Conservation (phyloP, 2,329 filamentous ascomycete genomes). For the Cryphonectria naterciae region DNA sequence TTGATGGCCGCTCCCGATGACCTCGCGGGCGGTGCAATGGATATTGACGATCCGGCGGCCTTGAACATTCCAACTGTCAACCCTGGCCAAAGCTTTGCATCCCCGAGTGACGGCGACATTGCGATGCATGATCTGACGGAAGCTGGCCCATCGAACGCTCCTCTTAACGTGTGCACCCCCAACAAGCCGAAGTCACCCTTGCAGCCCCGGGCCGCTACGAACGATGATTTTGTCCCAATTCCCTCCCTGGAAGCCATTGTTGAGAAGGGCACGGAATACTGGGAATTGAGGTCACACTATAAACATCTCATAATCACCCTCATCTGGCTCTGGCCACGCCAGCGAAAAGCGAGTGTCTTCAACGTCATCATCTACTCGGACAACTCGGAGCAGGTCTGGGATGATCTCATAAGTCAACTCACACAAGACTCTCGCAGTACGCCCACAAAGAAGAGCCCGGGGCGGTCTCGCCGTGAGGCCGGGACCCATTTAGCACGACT, state of each 20-base stretch:
- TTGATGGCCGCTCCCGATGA: slow-evolving; percentile 14
- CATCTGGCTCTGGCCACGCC: slow-evolving; percentile 17
- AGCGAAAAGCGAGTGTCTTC: slow-evolving; percentile 17
- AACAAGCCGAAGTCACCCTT: slow-evolving; percentile 8
- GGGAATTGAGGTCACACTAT: slow-evolving; percentile 22
- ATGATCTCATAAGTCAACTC: neutral
- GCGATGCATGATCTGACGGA: slow-evolving; percentile 26
- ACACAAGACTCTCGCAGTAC: neutral
- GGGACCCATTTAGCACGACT: slow-evolving; percentile 14
- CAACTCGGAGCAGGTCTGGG: slow-evolving; percentile 14
- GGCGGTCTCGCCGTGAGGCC: slow-evolving; percentile 6
- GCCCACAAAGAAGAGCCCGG: neutral
- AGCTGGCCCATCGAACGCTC: slow-evolving; percentile 1
- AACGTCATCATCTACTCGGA: slow-evolving; percentile 9
- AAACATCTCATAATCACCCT: slow-evolving; percentile 30
- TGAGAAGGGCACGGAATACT: slow-evolving; percentile 24
- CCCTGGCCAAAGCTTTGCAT: slow-evolving; percentile 6
- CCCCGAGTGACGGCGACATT: slow-evolving; percentile 5
- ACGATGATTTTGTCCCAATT: neutral
- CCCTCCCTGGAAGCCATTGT: slow-evolving; percentile 22
- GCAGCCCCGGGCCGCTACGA: neutral
- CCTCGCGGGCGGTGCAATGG: slow-evolving; percentile 26
- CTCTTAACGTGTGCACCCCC: slow-evolving; percentile 10
- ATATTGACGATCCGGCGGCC: slow-evolving; percentile 19
- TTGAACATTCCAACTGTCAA: neutral